Conservation (phyloP, 148 eudicot genomes). For the Rhododendron griersonianum region DNA sequence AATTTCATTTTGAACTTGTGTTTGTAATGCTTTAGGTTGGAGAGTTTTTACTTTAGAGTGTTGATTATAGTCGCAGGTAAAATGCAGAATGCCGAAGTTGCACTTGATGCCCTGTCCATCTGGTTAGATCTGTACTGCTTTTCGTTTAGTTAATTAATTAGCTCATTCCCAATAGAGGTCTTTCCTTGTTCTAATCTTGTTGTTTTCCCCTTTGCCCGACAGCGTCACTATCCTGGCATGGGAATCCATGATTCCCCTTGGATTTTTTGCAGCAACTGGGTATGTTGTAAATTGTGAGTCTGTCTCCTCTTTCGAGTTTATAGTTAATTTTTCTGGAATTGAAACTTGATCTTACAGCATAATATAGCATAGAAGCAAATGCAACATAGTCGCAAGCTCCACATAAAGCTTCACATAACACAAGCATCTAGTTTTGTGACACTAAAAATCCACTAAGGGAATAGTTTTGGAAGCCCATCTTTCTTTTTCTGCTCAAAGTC, state of each 20-base stretch:
- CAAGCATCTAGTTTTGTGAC: not conserved
- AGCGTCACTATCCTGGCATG: slow-evolving; percentile 15
- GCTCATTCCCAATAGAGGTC: not conserved
- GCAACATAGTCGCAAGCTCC: not conserved
- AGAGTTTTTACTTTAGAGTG: slow-evolving; percentile 29
- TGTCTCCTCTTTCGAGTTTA: not conserved
- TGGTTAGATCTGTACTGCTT: slow-evolving; percentile 15
- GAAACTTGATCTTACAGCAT: not conserved
- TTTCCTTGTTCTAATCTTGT: not conserved
- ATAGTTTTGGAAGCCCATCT: not conserved
- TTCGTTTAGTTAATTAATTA: not conserved
- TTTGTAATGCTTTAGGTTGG: slow-evolving; percentile 25
- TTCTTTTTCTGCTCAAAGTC: not conserved
- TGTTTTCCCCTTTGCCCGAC: not conserved
- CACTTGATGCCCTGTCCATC: slow-evolving; percentile 33
- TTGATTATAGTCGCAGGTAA: slow-evolving; percentile 25
- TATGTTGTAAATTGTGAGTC: not conserved
- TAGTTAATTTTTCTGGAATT: not conserved
- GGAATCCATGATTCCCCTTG: slow-evolving; percentile 24
- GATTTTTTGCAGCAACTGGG: slow-evolving; percentile 29
- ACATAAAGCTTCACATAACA: not conserved
- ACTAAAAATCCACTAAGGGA: not conserved
- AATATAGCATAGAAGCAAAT: not conserved
- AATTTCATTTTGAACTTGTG: not conserved
- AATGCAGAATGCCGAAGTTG: slow-evolving; percentile 23